Conservation (phyloP, 1,139 yeast genomes). For the Saccharomyces hybrid region DNA sequence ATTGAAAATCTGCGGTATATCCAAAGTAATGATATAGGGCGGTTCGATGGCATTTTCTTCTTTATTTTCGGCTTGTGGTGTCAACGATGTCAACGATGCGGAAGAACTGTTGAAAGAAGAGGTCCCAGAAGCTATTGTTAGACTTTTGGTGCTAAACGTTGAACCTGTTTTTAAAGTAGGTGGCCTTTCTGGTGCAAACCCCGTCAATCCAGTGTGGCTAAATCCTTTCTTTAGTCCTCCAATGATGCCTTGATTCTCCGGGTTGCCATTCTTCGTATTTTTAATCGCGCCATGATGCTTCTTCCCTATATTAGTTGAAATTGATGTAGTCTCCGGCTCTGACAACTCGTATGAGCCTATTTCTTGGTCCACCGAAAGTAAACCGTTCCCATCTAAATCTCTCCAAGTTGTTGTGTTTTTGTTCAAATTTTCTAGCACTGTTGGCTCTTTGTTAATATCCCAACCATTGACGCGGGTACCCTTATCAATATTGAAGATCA, state of each 20-base stretch:
- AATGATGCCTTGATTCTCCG: background rate
- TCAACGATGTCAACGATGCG: conserved; percentile 8
- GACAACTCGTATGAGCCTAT: conserved; percentile 18
- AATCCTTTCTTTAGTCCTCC: conserved; percentile 5
- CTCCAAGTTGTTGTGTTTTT: conserved; percentile 29
- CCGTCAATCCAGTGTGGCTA: conserved; percentile 4
- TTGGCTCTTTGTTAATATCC: conserved; percentile 29
- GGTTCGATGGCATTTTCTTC: conserved; percentile 12
- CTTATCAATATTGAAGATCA: conserved; percentile 30
- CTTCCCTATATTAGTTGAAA: background rate
- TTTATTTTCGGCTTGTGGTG: conserved; percentile 8
- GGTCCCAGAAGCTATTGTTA: background rate
- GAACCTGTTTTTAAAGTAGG: background rate
- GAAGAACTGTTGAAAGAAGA: conserved; percentile 6
- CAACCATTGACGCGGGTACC: conserved; percentile 29
- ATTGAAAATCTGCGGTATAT: conserved; percentile 27
- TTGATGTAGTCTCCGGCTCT: conserved; percentile 2
- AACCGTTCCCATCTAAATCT: conserved; percentile 33
- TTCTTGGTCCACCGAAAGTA: conserved; percentile 27
- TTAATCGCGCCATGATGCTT: background rate
- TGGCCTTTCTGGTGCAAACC: background rate
- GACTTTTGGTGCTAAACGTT: background rate
- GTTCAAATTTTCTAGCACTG: conserved; percentile 26
- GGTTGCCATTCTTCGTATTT: background rate
- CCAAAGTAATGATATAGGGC: conserved; percentile 25